A percentile compares a stretch with the other conserved stretches of the same genome.
Evolutionary conservation across 2,329 filamentous ascomycete genomes (phyloP).

Genomic region (Alternaria sp.): DNA sequence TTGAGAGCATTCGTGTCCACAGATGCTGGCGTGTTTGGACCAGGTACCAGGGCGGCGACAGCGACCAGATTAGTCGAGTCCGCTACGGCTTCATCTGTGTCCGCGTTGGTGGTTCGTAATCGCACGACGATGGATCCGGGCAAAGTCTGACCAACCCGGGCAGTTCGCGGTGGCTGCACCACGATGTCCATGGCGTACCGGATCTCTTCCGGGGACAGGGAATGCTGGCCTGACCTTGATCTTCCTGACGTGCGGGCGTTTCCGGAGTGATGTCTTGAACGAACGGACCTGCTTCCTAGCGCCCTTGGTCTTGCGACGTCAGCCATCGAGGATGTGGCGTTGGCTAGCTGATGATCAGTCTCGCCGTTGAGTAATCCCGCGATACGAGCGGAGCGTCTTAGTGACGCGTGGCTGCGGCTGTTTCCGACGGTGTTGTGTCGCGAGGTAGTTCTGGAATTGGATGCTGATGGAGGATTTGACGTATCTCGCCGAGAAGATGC

Average conservation of each 20-base stretch:
- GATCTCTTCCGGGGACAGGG: constrained; percentile 37
- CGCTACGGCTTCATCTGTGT: constrained; percentile 39
- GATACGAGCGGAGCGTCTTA: constrained; percentile 43
- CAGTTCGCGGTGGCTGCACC: constrained; percentile 44
- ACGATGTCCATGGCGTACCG: constrained; percentile 49
- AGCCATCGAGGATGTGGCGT: constrained; percentile 39
- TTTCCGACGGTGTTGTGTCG: constrained; percentile 23
- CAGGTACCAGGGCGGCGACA: constrained; percentile 41
- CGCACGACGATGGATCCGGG: constrained; percentile 43
- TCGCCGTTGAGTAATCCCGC: constrained; percentile 39
- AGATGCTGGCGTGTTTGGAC: constrained; percentile 32
- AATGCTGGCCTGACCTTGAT: constrained; percentile 33
- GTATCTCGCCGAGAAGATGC: constrained; percentile 33
- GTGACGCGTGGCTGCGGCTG: constrained; percentile 27
- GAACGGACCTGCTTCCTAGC: constrained; percentile 39
- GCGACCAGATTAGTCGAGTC: constrained; percentile 44
- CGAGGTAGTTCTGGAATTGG: constrained; percentile 15
- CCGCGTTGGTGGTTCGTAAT: constrained; percentile 38
- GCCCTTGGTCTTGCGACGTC: constrained; percentile 47
- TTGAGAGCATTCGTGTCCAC: constrained; percentile 40
- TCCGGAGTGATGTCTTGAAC: constrained; percentile 36
- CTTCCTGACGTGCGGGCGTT: constrained; percentile 28
- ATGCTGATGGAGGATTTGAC: constrained; percentile 25
- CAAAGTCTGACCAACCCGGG: constrained; percentile 40
- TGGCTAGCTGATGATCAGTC: constrained; percentile 20